These are phyloP conservation scores for Amoebophrya sp. DNA, from an alignment of 169 alveolate genomes.

Conservation along the genomic window DNA sequence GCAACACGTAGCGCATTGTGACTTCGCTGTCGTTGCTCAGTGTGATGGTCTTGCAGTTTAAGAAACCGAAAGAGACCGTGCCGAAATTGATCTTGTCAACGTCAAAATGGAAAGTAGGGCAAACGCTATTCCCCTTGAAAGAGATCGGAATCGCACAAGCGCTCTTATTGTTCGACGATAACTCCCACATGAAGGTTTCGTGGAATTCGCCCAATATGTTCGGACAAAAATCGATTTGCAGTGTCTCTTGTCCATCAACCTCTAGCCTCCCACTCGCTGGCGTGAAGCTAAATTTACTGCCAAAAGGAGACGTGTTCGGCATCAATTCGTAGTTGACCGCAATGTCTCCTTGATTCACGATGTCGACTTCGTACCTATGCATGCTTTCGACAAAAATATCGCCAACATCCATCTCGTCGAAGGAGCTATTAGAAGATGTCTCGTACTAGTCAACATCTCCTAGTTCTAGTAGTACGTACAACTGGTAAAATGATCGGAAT, in stretches of 20 bases:
- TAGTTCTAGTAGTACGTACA: too few relatives aligned
- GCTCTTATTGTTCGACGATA: slow-evolving; percentile 38
- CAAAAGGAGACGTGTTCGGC: slow-evolving; percentile 64
- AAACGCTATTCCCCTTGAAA: slow-evolving; percentile 80
- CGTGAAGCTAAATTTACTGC: slow-evolving; percentile 69
- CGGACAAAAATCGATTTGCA: slow-evolving; percentile 64
- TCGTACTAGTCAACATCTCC: too few relatives aligned
- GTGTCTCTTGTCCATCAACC: slow-evolving; percentile 69
- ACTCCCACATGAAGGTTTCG: slow-evolving; percentile 74
- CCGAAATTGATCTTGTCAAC: slow-evolving; percentile 80
- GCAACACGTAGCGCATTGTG: slow-evolving; percentile 68
- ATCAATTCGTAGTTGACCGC: slow-evolving; percentile 39
- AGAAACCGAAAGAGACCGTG: slow-evolving; percentile 77
- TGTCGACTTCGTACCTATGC: slow-evolving; percentile 62
- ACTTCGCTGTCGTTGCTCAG: slow-evolving; percentile 81
- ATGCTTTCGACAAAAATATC: slow-evolving; percentile 75
- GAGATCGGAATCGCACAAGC: slow-evolving; percentile 65
- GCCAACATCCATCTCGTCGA: slow-evolving; percentile 79
- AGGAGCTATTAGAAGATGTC: too few relatives aligned
- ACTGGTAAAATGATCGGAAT: too few relatives aligned
- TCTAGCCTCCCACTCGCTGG: slow-evolving; percentile 68
- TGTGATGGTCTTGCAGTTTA: slow-evolving; percentile 68
- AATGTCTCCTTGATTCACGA: slow-evolving; percentile 56
- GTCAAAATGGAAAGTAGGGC: slow-evolving; percentile 83
- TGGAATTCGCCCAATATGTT: slow-evolving; percentile 84